phyloP scores from a whole-genome alignment of 768 basidiomycete species.

The Daedalea quercina region DNA sequence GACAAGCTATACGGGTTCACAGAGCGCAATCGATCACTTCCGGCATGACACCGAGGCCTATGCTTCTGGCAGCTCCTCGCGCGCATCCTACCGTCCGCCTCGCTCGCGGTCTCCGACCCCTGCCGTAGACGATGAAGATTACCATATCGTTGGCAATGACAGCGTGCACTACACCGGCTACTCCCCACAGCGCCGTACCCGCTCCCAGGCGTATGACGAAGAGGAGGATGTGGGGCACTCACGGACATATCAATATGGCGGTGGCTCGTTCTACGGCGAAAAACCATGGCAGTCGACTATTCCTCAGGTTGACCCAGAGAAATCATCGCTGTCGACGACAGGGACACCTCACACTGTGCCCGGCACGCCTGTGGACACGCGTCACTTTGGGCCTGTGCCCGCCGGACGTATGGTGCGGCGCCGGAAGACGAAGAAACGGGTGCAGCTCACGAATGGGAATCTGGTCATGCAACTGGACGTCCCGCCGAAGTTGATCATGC shows the following conservation, averaged over 20 bases:
- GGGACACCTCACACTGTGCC: constrained; percentile 8
- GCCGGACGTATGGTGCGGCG: constrained; percentile 70
- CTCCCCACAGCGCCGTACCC: constrained; percentile 9
- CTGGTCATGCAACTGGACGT: constrained; percentile 80
- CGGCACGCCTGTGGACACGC: constrained; percentile 48
- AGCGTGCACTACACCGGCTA: constrained; percentile 46
- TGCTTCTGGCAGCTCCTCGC: constrained; percentile 52
- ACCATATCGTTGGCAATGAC: constrained; percentile 48
- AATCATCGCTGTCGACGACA: constrained; percentile 10
- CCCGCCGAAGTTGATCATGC: constrained; percentile 77
- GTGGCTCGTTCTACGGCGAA: background rate
- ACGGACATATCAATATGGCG: constrained; percentile 4
- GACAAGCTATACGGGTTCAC: constrained; percentile 10
- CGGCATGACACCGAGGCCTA: constrained; percentile 63
- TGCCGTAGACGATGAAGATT: constrained; percentile 67
- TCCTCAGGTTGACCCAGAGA: constrained; percentile 9
- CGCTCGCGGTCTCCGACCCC: constrained; percentile 77
- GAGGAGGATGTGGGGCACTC: constrained; percentile 22
- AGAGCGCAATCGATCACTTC: constrained; percentile 49
- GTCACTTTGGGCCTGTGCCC: constrained; percentile 87
- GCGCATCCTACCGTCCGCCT: constrained; percentile 40
- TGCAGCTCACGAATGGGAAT: constrained; percentile 83
- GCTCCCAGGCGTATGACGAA: constrained; percentile 7
- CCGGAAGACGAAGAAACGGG: constrained; percentile 68
- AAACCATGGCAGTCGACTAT: background rate